Conservation (phyloP, 2,329 filamentous ascomycete species). For the Aspergillus sp. region DNA sequence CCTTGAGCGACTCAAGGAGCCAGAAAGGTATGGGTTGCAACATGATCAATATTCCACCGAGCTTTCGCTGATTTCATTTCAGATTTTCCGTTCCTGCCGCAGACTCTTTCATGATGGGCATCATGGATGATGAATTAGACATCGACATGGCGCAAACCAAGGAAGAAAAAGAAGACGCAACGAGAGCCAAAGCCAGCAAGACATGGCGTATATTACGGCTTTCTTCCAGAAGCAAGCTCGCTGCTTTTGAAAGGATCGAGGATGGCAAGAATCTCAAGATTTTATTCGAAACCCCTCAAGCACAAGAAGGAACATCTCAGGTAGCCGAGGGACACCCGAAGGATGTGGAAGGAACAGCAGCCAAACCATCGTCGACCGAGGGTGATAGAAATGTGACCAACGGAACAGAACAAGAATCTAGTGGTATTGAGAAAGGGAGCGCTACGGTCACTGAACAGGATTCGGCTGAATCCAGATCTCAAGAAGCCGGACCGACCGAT, state of each 20-base stretch:
- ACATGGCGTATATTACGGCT: conserved; percentile 85
- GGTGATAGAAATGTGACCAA: conserved; percentile 6
- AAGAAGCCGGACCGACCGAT: conserved; percentile 4
- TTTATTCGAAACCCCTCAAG: conserved; percentile 37
- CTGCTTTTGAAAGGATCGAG: conserved; percentile 81
- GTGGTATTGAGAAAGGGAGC: conserved; percentile 2
- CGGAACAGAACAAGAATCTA: neutral
- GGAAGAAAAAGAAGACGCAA: conserved; percentile 55
- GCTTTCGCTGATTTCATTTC: conserved; percentile 11
- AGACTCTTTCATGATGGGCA: conserved; percentile 65
- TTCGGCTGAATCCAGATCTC: conserved; percentile 3
- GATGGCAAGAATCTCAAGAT: conserved; percentile 65
- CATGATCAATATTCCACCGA: neutral
- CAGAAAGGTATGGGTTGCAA: conserved; percentile 42
- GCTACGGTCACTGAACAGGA: neutral
- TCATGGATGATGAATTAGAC: conserved; percentile 78
- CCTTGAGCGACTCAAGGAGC: conserved; percentile 65
- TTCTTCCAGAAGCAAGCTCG: conserved; percentile 67
- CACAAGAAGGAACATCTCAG: conserved; percentile 16
- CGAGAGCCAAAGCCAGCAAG: conserved; percentile 76
- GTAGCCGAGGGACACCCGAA: no score
- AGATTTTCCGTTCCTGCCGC: conserved; percentile 65
- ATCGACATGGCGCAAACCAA: conserved; percentile 71
- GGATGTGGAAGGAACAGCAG: no score
- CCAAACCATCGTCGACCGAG: conserved; percentile 3